Evolutionary conservation across 148 eudicot genomes (phyloP), one percentile per base, ranked within the genome.

Genomic region (Spergularia bocconei): DNA sequence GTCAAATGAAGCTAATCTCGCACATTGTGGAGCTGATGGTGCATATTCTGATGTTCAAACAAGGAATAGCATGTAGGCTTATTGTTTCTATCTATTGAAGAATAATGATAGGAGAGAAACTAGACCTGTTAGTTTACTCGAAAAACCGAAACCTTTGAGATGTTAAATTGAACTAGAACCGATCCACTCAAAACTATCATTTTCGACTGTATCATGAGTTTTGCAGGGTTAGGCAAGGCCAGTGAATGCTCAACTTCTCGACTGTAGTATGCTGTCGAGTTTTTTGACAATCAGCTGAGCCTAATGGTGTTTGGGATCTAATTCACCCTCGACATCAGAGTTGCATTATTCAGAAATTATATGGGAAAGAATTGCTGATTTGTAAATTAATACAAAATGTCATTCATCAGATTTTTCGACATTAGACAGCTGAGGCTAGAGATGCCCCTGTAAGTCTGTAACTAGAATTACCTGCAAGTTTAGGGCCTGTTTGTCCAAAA

Each of bases 401-500:
- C 41, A 29, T 62, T 0, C 66, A 61, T 25, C 41, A 62, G 14
- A 44, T 12, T 11, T 23, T 15, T 15, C 13, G 14, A 29, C 14
- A 63, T 33, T 0, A 20, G 38, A 15, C 9, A 63, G 47, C 67
- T 5, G 44, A 63, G 33, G 9, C 36, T 29, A 29, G 44, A 63
- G 14, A 29, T 63, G n/a, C 44, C 33, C 12, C 36, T 29, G 36
- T 29, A 29, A 29, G 36, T 29, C 36, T 29, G 36, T 29, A 29
- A 29, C 36, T 29, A 29, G 7, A 63, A 21, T 33, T 12, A 13
- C 67, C 67, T 63, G 48, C 13, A 63, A 63, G 15, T 29, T 63
- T 33, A 59, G 36, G 21, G 51, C 69, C 50, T 65, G 51, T 38
- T 14, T 63, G 44, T 44, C 69, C 69, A 39, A 16, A 65, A 65